These are phyloP conservation scores for Hymenoscyphus linearis DNA, from an alignment of 2,329 filamentous ascomycete species.

Conservation along the genomic window DNA sequence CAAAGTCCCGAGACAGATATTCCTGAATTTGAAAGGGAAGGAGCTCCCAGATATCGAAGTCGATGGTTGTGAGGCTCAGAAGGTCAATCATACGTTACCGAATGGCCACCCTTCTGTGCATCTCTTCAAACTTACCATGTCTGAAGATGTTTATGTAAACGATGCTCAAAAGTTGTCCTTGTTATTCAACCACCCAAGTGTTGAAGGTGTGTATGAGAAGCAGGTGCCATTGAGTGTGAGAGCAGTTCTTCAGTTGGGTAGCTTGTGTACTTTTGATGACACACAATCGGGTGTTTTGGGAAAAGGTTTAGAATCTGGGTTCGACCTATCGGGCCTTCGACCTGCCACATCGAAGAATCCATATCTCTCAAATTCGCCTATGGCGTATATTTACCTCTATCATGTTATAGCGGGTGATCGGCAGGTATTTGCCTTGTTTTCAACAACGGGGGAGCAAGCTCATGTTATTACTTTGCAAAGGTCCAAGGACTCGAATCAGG, in stretches of 20 bases:
- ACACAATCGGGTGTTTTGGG: constrained; percentile 85
- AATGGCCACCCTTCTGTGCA: constrained; percentile 93
- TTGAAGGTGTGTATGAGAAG: constrained; percentile 96
- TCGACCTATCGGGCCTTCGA: constrained; percentile 74
- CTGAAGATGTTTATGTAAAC: constrained; percentile 80
- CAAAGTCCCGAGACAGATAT: constrained; percentile 82
- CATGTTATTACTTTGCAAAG: constrained; percentile 86
- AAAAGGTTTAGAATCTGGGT: constrained; percentile 87
- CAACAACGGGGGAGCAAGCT: constrained; percentile 71
- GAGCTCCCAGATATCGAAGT: constrained; percentile 87
- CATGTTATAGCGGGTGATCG: constrained; percentile 87
- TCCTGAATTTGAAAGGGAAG: constrained; percentile 82
- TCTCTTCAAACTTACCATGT: constrained; percentile 87
- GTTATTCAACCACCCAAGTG: constrained; percentile 85
- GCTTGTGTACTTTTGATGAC: constrained; percentile 88
- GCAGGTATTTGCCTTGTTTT: constrained; percentile 92
- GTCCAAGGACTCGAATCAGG: constrained; percentile 68
- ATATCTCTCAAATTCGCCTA: constrained; percentile 69
- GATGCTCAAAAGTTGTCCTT: constrained; percentile 77
- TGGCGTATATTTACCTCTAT: constrained; percentile 87
- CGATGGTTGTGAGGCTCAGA: constrained; percentile 80
- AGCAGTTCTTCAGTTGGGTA: constrained; percentile 84
- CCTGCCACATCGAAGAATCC: constrained; percentile 60
- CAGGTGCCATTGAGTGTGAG: constrained; percentile 82
- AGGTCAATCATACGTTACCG: constrained; percentile 86